phyloP scores from a whole-genome alignment of 2,329 filamentous ascomycete species.

The Periconia digitata region DNA sequence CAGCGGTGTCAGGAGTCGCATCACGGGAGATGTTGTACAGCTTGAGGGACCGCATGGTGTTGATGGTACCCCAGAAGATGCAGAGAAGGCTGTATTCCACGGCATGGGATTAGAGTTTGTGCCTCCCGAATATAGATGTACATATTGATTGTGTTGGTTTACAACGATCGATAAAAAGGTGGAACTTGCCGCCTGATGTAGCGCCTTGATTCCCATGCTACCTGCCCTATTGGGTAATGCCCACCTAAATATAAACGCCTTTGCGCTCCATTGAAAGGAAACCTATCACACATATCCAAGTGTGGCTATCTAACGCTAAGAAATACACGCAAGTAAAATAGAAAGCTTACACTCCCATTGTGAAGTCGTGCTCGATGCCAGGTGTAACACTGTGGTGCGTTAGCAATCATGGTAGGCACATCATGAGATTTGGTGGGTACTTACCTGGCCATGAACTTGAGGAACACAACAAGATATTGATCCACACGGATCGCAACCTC shows the following conservation, averaged over 20 bases:
- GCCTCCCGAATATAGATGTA: constrained; percentile 48
- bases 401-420: constrained; percentile 37
- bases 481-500: constrained; percentile 85
- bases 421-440: constrained; percentile 1
- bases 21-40: constrained; percentile 71
- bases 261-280: background rate
- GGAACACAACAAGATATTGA: constrained; percentile 83
- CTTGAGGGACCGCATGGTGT: constrained; percentile 55
- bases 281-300: background rate
- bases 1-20: constrained; percentile 73
- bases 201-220: background rate
- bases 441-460: constrained; percentile 68
- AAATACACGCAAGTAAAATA: background rate
- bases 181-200: background rate
- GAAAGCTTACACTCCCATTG: constrained; percentile 75
- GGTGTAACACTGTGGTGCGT: constrained; percentile 75
- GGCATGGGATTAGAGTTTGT: constrained; percentile 64
- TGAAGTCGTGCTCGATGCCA: constrained; percentile 96
- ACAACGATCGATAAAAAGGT: background rate
- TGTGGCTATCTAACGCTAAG: background rate
- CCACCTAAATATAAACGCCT: background rate
- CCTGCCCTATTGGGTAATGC: background rate
- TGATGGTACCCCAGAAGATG: constrained; percentile 63
- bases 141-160: constrained; percentile 34
- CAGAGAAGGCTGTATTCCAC: constrained; percentile 78